Evolutionary conservation across 495 filamentous ascomycete species (phyloP).

Genomic region (Sphaerosporella brunnea): DNA sequence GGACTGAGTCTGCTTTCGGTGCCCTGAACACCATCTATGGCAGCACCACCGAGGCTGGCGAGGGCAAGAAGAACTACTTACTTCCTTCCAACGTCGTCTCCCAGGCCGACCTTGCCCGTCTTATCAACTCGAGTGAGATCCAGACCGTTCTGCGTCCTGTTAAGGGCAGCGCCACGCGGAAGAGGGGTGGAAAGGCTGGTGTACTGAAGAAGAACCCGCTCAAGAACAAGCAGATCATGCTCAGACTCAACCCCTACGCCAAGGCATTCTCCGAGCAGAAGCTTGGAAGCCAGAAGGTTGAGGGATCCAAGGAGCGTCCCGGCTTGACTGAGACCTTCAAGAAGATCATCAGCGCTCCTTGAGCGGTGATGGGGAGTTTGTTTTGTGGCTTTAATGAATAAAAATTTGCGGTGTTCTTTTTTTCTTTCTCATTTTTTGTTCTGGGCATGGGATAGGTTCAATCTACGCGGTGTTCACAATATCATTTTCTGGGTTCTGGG

Average conservation of each 20-base stretch:
- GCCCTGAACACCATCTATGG: conserved; percentile 94
- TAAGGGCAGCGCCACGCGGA: conserved; percentile 75
- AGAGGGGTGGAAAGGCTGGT: conserved; percentile 45
- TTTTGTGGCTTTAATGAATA: conserved; percentile 7
- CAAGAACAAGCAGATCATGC: conserved; percentile 88
- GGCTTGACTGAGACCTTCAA: conserved; percentile 22
- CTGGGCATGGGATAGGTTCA: too few relatives aligned
- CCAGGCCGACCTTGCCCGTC: conserved; percentile 81
- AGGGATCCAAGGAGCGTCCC: conserved; percentile 26
- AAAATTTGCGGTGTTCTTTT: too few relatives aligned
- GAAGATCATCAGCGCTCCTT: conserved; percentile 16
- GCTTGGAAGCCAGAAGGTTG: conserved; percentile 45
- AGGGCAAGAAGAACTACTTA: conserved; percentile 95
- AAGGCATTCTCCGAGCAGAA: conserved; percentile 67
- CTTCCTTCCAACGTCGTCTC: conserved; percentile 72
- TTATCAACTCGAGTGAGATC: conserved; percentile 98
- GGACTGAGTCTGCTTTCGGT: conserved; percentile 91
- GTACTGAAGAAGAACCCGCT: conserved; percentile 99
- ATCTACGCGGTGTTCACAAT: too few relatives aligned
- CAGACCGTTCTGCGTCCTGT: conserved; percentile 79
- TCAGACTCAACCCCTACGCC: conserved; percentile 94
- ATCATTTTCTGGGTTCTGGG: too few relatives aligned
- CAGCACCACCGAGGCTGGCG: conserved; percentile 61
- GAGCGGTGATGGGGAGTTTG: too few relatives aligned
- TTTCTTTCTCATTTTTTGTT: too few relatives aligned